phyloP scores from a whole-genome alignment of 257 asterid genomes.

The Lantana camara region DNA sequence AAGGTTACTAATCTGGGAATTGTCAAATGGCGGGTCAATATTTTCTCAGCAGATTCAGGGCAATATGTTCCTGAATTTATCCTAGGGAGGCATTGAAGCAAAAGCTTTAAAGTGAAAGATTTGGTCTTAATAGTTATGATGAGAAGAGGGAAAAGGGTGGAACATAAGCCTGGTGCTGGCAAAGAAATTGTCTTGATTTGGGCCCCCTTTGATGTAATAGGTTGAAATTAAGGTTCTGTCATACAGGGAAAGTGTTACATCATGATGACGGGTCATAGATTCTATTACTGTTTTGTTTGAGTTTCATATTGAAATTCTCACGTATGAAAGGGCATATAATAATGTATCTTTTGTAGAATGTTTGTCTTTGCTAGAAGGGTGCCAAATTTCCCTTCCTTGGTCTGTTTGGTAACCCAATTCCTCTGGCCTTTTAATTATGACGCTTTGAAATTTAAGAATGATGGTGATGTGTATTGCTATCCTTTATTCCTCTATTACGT shows the following conservation, averaged over 20 bases:
- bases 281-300: background rate
- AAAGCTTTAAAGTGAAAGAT: background rate
- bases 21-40: background rate
- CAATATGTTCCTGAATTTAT: background rate
- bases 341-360: background rate
- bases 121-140: background rate
- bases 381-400: background rate
- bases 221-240: conserved; percentile 1
- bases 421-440: background rate
- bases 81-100: background rate
- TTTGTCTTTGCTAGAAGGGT: background rate
- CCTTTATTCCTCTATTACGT: conserved; percentile 8
- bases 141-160: background rate
- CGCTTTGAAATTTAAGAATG: conserved; percentile 3
- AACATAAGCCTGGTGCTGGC: background rate
- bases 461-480: background rate
- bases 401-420: conserved; percentile 8
- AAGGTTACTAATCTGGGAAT: background rate
- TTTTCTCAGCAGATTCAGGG: background rate
- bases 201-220: background rate
- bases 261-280: conserved; percentile 4
- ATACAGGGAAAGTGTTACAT: background rate
- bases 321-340: background rate
- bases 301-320: background rate
- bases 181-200: background rate